phyloP scores from a whole-genome alignment of 768 basidiomycete genomes.

The Wakefieldia striispora region DNA sequence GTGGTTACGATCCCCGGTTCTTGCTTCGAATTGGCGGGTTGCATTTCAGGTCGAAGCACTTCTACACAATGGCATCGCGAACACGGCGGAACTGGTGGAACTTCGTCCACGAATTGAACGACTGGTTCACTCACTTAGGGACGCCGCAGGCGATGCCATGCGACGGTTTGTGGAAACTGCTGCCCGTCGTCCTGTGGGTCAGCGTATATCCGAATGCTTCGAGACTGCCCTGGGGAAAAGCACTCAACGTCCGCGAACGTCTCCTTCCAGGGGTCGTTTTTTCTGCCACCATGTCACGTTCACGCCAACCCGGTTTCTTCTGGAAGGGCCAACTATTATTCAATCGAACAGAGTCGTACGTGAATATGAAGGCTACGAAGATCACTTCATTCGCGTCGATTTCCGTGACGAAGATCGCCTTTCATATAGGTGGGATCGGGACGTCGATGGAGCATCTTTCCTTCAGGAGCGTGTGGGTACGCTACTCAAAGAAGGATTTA shows the following conservation, averaged over 20 bases:
- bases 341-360: slow-evolving; percentile 84
- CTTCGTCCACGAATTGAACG: slow-evolving; percentile 45
- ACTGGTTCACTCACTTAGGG: slow-evolving; percentile 35
- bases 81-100: slow-evolving; percentile 52
- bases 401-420: slow-evolving; percentile 82
- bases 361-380: slow-evolving; percentile 53
- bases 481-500: slow-evolving; percentile 61
- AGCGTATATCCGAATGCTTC: slow-evolving; percentile 46
- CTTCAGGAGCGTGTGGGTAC: slow-evolving; percentile 58
- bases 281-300: slow-evolving; percentile 74
- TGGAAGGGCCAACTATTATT: slow-evolving; percentile 74
- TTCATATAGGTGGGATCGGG: slow-evolving; percentile 68
- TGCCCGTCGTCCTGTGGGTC: slow-evolving; percentile 41
- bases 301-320: slow-evolving; percentile 67
- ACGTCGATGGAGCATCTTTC: slow-evolving; percentile 57
- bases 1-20: slow-evolving; percentile 44
- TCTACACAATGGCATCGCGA: slow-evolving; percentile 59
- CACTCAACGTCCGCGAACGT: slow-evolving; percentile 13
- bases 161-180: slow-evolving; percentile 53
- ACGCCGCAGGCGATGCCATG: slow-evolving; percentile 47
- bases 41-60: slow-evolving; percentile 78
- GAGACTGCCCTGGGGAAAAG: slow-evolving; percentile 31
- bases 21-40: slow-evolving; percentile 48
- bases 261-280: slow-evolving; percentile 42
- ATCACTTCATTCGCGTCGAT: slow-evolving; percentile 78